Evolutionary conservation across 805 yeast genomes (phyloP).

Genomic region (Candida boidinii): DNA sequence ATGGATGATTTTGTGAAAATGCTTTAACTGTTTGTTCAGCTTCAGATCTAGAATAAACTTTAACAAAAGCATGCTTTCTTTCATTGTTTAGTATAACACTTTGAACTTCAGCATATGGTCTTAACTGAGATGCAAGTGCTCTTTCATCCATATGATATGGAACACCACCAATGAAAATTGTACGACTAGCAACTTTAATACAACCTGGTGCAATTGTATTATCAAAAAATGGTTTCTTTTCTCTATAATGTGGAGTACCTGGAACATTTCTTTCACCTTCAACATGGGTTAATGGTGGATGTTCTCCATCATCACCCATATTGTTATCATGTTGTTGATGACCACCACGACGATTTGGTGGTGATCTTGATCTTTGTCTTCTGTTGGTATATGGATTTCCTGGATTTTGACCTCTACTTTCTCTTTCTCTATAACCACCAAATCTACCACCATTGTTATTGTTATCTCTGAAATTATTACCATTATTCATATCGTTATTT

Average conservation of each 20-base stretch:
- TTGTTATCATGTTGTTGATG: constrained; percentile 6
- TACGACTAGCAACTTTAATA: constrained; percentile 79
- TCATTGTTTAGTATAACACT: constrained; percentile 80
- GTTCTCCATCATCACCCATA: constrained; percentile 10
- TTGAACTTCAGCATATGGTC: constrained; percentile 88
- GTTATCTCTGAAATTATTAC: constrained; percentile 8
- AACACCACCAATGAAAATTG: constrained; percentile 91
- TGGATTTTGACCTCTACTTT: constrained; percentile 9
- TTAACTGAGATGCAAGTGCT: constrained; percentile 58
- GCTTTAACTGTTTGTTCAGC: constrained; percentile 76
- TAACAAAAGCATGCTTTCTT: constrained; percentile 93
- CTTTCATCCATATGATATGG: constrained; percentile 74
- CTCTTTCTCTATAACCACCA: constrained; percentile 13
- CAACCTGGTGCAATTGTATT: constrained; percentile 65
- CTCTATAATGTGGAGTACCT: constrained; percentile 68
- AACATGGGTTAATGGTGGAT: constrained; percentile 26
- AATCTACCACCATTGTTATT: constrained; percentile 16
- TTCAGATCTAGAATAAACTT: constrained; percentile 84
- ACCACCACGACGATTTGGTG: constrained; percentile 24
- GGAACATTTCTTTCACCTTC: constrained; percentile 60
- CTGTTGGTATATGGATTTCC: constrained; percentile 28
- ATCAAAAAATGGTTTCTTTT: constrained; percentile 66
- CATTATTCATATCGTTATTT: constrained; percentile 10
- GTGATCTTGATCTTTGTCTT: constrained; percentile 48
- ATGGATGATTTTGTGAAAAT: constrained; percentile 51